Base-by-base conservation (phyloP, 441 rosid genomes). In the Croton laevigatus region DNA sequence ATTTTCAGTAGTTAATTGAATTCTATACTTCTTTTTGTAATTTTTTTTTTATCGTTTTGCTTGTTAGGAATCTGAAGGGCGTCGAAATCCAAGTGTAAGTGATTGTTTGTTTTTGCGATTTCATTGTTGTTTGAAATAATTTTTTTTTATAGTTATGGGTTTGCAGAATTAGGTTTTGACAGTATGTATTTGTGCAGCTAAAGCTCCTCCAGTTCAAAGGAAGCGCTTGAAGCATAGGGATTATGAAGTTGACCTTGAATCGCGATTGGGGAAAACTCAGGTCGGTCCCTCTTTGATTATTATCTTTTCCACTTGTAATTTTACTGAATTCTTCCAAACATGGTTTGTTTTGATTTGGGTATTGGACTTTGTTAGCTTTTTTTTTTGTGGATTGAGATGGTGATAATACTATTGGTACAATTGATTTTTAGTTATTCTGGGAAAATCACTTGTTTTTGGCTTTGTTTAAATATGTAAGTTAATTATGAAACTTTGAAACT, bases 211-310 rank as follows among this genome's bases (percentile, higher is more conserved):
- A 1, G 98, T 95, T 75, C 99, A 90, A 76, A 88, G 99, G 85
- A 90, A 93, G 54, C 99, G 97, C 5, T 82, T 96, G 83, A 91
- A 96, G 88, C 99, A 96, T 76, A 87, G 99, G 81, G 98, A 96
- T 80, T 91, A 88, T 79, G 88, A 91, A 79, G 99, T 93, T 6
- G 98, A 93, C 82, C 91, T 93, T 10, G 97, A 91, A 68, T 93
- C 97, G 79, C 97, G 99, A 51, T 65, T 93, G 69, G 99, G 98
- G 37, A 95, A 95, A 79, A 95, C 99, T 37, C 98, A 93, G 93
- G 97, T 85, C 11, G 42, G 73, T 74, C 59, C 8, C 27, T 53
- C 2, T 40, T 40, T 8, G 27, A 8, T 19, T 3, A 53, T 53
- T 19, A 6, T 23, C 57, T n/a, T 45, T 55, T 40, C 44, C 5